Evolutionary conservation across 345 rosid genomes (phyloP).

Genomic region (Salix purpurea): DNA sequence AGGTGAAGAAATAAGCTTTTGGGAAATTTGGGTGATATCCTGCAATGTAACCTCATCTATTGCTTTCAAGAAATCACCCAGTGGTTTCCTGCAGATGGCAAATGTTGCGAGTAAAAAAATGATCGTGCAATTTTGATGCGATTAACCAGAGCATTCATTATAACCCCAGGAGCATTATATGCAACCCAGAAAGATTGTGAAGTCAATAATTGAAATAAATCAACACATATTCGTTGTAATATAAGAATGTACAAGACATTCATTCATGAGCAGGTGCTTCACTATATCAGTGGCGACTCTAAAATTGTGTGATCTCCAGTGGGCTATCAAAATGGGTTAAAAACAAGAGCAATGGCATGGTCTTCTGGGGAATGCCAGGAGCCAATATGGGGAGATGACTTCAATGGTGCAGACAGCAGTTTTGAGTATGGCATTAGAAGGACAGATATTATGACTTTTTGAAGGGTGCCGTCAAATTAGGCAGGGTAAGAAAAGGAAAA

Average conservation of each 20-base stretch:
- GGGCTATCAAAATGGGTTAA: not conserved
- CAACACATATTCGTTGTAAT: not conserved
- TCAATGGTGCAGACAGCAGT: too few species aligned
- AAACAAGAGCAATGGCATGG: not conserved
- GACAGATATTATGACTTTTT: too few species aligned
- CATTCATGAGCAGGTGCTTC: not conserved
- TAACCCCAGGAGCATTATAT: not conserved
- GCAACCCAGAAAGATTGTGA: not conserved
- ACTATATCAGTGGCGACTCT: not conserved
- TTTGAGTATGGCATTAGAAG: not conserved
- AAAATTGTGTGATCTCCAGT: not conserved
- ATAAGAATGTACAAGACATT: not conserved
- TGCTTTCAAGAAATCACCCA: constrained; percentile 55
- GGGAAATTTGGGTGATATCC: constrained; percentile 47
- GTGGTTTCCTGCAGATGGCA: constrained; percentile 50
- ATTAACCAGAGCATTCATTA: not conserved
- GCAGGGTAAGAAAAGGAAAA: too few species aligned
- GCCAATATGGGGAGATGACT: too few species aligned
- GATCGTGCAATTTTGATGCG: not conserved
- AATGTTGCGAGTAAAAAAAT: not conserved
- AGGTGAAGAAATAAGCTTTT: constrained; percentile 63
- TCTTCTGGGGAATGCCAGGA: not conserved
- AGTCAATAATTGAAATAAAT: not conserved
- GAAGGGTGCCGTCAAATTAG: too few species aligned
- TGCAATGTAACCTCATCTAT: constrained; percentile 54